Percentiles rank a stretch among this genome's conserved stretches.
Evolutionary conservation across 2,329 filamentous ascomycete genomes (phyloP).

Genomic region (Massarina eburnea): DNA sequence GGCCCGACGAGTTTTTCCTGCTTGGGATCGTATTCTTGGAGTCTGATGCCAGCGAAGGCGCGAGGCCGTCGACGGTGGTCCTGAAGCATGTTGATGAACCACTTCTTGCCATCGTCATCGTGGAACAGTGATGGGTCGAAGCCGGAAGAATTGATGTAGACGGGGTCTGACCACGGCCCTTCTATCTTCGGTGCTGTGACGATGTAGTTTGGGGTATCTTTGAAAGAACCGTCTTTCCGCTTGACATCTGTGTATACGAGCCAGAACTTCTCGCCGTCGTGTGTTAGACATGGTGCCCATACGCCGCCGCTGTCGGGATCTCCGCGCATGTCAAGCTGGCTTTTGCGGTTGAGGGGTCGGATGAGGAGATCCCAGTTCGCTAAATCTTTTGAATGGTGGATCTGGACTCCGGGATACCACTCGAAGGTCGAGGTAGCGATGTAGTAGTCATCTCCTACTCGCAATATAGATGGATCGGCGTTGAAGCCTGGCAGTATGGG

Average conservation of each 20-base stretch:
- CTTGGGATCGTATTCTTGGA: constrained; percentile 60
- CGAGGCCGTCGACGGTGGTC: constrained; percentile 37
- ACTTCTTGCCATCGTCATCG: constrained; percentile 40
- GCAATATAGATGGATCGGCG: constrained; percentile 60
- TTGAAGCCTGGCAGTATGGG: constrained; percentile 64
- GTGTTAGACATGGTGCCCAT: constrained; percentile 66
- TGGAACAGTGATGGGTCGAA: constrained; percentile 57
- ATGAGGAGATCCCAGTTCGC: constrained; percentile 57
- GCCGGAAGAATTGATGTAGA: constrained; percentile 62
- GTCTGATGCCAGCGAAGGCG: constrained; percentile 58
- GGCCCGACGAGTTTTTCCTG: constrained; percentile 57
- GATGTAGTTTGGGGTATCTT: constrained; percentile 66
- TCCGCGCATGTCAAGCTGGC: constrained; percentile 56
- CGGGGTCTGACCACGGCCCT: constrained; percentile 64
- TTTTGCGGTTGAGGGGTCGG: constrained; percentile 54
- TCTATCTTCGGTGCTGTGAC: constrained; percentile 54
- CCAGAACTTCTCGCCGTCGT: constrained; percentile 63
- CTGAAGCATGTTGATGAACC: constrained; percentile 43
- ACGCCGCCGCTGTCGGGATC: constrained; percentile 57
- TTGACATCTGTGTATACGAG: constrained; percentile 68
- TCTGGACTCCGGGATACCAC: constrained; percentile 62
- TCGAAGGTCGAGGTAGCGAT: constrained; percentile 65
- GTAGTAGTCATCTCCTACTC: constrained; percentile 57
- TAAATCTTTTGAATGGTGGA: constrained; percentile 60
- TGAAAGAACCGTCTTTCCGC: constrained; percentile 67